Evolutionary conservation across 2,329 filamentous ascomycete genomes (phyloP).

Genomic region (Aspergillus pseudoviridinutans): DNA sequence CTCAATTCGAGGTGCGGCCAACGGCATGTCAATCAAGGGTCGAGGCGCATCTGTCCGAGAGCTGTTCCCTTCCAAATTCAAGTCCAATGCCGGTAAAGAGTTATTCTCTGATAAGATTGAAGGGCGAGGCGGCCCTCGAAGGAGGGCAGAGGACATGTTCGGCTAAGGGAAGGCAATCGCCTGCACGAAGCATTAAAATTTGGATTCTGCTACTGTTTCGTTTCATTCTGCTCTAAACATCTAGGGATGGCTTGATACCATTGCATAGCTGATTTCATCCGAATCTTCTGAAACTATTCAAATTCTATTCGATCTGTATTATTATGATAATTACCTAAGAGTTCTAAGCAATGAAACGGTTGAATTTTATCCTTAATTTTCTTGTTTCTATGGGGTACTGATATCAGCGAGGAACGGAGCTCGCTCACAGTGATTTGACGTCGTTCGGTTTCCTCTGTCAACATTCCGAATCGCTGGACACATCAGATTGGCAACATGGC

Average conservation of each 20-base stretch:
- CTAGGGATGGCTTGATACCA: background rate
- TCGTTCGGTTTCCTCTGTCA: background rate
- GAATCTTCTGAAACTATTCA: background rate
- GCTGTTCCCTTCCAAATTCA: constrained; percentile 62
- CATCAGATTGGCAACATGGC: background rate
- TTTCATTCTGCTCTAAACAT: background rate
- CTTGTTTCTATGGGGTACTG: background rate
- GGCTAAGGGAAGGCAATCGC: constrained; percentile 42
- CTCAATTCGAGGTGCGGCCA: constrained; percentile 40
- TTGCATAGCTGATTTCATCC: background rate
- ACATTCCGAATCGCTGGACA: background rate
- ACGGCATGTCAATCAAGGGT: constrained; percentile 65
- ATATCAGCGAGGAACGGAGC: background rate
- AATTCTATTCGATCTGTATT: background rate
- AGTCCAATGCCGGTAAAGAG: constrained; percentile 62
- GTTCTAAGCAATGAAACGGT: background rate
- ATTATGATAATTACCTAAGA: background rate
- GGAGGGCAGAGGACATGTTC: constrained; percentile 71
- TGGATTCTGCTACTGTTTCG: background rate
- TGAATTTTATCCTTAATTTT: background rate
- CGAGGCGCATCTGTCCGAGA: constrained; percentile 64
- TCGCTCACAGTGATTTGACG: background rate
- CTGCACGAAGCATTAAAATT: background rate
- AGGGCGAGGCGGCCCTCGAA: constrained; percentile 56
- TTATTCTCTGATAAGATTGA: constrained; percentile 61